phyloP scores from a whole-genome alignment of 441 rosid species.

The Bocquillonia castaneifolia region DNA sequence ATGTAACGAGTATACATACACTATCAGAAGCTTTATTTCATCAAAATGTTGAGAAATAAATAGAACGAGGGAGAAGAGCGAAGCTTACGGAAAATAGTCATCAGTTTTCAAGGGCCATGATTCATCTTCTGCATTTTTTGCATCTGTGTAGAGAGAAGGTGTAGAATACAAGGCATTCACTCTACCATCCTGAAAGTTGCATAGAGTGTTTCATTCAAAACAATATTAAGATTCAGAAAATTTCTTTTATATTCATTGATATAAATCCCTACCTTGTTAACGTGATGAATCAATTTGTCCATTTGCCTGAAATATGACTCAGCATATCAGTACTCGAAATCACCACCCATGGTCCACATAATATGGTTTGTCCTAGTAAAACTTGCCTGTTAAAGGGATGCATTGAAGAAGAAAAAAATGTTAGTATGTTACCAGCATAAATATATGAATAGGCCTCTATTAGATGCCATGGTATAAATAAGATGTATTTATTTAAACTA shows the following conservation, averaged over 20 bases:
- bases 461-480: too few relatives aligned
- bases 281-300: conserved; percentile 79
- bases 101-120: conserved; percentile 86
- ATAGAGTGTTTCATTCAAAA: too few relatives aligned
- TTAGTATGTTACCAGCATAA: neutral
- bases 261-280: conserved; percentile 66
- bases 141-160: conserved; percentile 93
- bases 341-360: conserved; percentile 98
- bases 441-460: neutral
- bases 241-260: too few relatives aligned
- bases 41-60: too few relatives aligned
- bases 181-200: conserved; percentile 72
- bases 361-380: conserved; percentile 78
- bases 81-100: conserved; percentile 95
- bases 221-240: too few relatives aligned
- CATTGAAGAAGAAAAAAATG: neutral
- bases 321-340: conserved; percentile 76
- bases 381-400: conserved; percentile 59
- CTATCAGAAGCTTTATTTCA: too few relatives aligned
- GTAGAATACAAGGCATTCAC: conserved; percentile 91
- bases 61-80: too few relatives aligned
- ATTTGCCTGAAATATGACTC: conserved; percentile 57
- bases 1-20: too few relatives aligned
- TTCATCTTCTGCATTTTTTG: conserved; percentile 62
- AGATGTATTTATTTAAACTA: too few relatives aligned